Percentiles rank a stretch among this genome's conserved stretches.
Conservation (phyloP, 1,139 yeast genomes). For the Zygosaccharomyces pseudobailii region DNA sequence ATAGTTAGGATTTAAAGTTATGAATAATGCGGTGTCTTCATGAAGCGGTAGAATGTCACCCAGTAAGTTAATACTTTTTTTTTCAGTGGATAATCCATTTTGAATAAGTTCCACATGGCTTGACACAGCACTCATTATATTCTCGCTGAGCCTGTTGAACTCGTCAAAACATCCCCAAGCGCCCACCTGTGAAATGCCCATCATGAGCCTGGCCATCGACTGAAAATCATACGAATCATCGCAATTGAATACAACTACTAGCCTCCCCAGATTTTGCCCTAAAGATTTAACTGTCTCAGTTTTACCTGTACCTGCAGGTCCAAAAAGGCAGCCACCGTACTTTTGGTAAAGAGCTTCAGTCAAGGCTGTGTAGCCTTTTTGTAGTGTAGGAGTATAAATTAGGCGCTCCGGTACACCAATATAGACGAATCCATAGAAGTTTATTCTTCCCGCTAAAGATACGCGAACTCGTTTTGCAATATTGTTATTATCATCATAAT, state of each 20-base stretch:
- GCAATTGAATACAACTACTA: conserved; percentile 85
- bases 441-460: conserved; percentile 48
- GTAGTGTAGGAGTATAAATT: conserved; percentile 73
- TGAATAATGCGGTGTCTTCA: conserved; percentile 65
- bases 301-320: conserved; percentile 98
- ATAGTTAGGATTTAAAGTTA: conserved; percentile 91
- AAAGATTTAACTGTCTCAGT: conserved; percentile 87
- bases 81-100: conserved; percentile 38
- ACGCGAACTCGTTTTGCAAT: conserved; percentile 41
- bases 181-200: conserved; percentile 83
- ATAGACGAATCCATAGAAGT: conserved; percentile 76
- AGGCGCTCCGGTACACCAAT: conserved; percentile 70
- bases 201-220: conserved; percentile 70
- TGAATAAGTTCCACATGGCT: conserved; percentile 77
- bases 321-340: conserved; percentile 88
- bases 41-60: conserved; percentile 45
- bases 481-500: conserved; percentile 33
- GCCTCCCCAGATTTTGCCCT: conserved; percentile 73
- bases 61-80: conserved; percentile 42
- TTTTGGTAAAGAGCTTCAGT: conserved; percentile 68
- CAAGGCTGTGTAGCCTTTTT: conserved; percentile 62
- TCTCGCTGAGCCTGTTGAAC: conserved; percentile 73
- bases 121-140: conserved; percentile 78
- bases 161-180: conserved; percentile 98
- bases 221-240: conserved; percentile 85